Conservation (phyloP, 257 asterid genomes). For the Echites panduratus region DNA sequence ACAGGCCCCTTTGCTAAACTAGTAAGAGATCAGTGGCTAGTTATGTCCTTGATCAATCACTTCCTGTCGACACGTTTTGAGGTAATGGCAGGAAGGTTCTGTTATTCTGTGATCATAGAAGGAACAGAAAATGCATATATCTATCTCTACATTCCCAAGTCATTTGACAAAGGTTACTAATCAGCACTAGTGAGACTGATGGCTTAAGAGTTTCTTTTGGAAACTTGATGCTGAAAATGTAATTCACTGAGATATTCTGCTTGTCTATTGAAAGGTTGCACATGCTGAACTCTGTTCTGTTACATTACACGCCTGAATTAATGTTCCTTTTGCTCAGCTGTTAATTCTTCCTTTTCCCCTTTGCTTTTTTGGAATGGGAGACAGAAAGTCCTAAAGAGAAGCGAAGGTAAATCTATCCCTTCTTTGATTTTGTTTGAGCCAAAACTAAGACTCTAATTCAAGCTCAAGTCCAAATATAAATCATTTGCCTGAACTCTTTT, state of each 20-base stretch:
- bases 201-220: background rate
- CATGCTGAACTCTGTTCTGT: too few species aligned
- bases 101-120: background rate
- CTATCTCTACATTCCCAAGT: background rate
- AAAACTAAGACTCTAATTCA: too few species aligned
- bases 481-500: too few species aligned
- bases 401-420: too few species aligned
- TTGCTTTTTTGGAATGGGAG: too few species aligned
- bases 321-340: too few species aligned
- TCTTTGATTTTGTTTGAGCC: too few species aligned
- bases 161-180: background rate
- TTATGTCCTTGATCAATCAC: background rate
- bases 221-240: background rate
- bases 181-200: background rate
- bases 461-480: too few species aligned
- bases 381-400: too few species aligned
- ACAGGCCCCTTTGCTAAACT: too few species aligned
- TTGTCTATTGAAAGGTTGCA: background rate
- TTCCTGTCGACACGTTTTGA: background rate
- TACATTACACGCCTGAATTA: background rate
- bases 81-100: slow-evolving; percentile 2
- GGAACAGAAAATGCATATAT: background rate
- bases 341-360: background rate
- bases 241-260: background rate
- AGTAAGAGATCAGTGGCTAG: background rate